These are phyloP conservation scores for Fraxinus excelsior DNA, from an alignment of 257 asterid species.

Conservation along the genomic window DNA sequence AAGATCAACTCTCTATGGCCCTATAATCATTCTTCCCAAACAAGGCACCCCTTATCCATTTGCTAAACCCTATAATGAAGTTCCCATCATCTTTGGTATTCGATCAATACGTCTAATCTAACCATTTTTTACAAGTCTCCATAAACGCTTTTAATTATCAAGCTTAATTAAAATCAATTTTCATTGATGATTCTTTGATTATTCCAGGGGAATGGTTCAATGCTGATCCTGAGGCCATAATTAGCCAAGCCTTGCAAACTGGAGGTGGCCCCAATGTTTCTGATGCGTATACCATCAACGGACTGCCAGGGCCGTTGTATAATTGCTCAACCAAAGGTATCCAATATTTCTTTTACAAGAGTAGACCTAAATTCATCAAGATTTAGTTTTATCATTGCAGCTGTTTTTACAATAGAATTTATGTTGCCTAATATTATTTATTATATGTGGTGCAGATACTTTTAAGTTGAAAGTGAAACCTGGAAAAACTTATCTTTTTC, in stretches of 20 bases:
- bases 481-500: constrained; percentile 63
- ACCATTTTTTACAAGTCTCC: not conserved
- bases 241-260: constrained; percentile 51
- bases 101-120: not conserved
- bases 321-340: constrained; percentile 65
- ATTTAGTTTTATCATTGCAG: too few species aligned
- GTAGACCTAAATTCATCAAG: not conserved
- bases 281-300: constrained; percentile 63
- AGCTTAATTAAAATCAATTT: not conserved
- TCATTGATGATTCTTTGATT: not conserved
- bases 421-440: not conserved
- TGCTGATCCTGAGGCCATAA: constrained; percentile 59
- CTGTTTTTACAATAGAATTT: too few species aligned
- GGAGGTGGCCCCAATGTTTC: constrained; percentile 75
- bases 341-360: not conserved
- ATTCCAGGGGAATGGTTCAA: constrained; percentile 68
- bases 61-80: constrained; percentile 58
- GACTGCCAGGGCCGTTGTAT: constrained; percentile 60
- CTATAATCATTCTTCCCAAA: constrained; percentile 59
- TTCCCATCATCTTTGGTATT: constrained; percentile 57
- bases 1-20: constrained; percentile 63
- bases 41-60: constrained; percentile 51
- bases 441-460: constrained; percentile 34
- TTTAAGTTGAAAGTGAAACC: constrained; percentile 55
- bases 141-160: not conserved